A percentile compares a stretch with the other conserved stretches of the same genome.
These are phyloP conservation scores for Aristolochia fimbriata DNA, from an alignment of 164 flowering plant genomes.

Conservation along the genomic window DNA sequence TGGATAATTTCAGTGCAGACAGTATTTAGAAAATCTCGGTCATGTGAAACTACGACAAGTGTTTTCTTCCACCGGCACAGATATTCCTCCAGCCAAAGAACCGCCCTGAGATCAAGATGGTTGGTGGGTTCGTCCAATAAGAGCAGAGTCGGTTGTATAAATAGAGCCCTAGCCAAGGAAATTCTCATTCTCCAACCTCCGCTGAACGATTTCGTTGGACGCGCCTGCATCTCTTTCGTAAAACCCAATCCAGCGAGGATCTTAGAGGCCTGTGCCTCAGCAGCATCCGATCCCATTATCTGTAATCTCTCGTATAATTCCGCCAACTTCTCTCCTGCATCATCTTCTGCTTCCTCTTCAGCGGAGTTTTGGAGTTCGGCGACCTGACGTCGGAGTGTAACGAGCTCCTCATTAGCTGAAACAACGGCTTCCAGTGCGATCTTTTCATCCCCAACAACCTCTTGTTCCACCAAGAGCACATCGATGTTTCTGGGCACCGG, in stretches of 20 bases:
- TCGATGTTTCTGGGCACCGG: conserved; percentile 86
- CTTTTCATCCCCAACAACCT: conserved; percentile 71
- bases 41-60: conserved; percentile 81
- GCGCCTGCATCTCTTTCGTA: conserved; percentile 64
- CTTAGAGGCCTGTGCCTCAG: conserved; percentile 80
- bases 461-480: conserved; percentile 83
- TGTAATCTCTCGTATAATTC: conserved; percentile 65
- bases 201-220: conserved; percentile 47
- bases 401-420: conserved; percentile 72
- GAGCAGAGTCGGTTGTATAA: conserved; percentile 72
- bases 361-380: conserved; percentile 32
- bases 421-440: conserved; percentile 74
- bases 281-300: conserved; percentile 69
- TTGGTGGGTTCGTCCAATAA: conserved; percentile 86
- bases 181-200: conserved; percentile 97
- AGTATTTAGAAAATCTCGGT: conserved; percentile 70
- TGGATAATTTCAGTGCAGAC: conserved; percentile 76
- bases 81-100: conserved; percentile 81
- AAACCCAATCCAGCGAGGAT: conserved; percentile 84
- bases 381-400: conserved; percentile 53
- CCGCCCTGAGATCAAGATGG: conserved; percentile 83
- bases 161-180: conserved; percentile 75
- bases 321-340: conserved; percentile 53
- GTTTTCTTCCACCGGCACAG: conserved; percentile 81
- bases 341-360: conserved; percentile 29